Base-by-base conservation (phyloP, 192 early-diverging fungal species). In the Linnemannia hyalina region DNA sequence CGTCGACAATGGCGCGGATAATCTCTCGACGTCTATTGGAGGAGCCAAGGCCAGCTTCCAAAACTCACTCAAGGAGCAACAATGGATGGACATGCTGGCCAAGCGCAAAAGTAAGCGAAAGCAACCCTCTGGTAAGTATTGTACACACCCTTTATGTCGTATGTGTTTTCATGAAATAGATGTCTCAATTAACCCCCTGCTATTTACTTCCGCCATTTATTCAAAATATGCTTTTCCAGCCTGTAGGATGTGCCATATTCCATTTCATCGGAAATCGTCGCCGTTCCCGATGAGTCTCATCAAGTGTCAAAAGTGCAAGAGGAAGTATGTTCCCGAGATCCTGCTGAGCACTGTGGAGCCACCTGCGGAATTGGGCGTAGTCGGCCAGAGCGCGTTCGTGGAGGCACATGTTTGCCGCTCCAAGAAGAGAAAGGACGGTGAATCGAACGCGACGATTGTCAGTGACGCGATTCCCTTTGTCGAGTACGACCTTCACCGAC, bases 401-500 rank as follows among this genome's bases (percentile, higher is more conserved):
- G 95, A 97, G 81, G 96, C 95, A 8, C 93, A 95, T 68, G 95
- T 93, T 18, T 91, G 90, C 52, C 90, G 92, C 0, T 57, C 87
- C 11, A 90, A 92, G 44, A 88, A 88, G 82, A 78, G 84, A 42
- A 89, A 90, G 47, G 90, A 89, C 40, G 95, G 94, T 29, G 95
- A 97, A 63, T 89, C 90, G 15, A 91, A 94, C 68, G 95, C 96
- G 0, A 89, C 85, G 13, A 89, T 92, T 70, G 92, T 96, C 60
- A 94, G 93, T 86, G 96, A 97, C 65, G 92, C 95, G 0, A 91
- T 97, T 57, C 96, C 96, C 2, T 97, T 97, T 75, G 89, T 94
- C 3, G 95, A 97, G 80, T 97, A 96, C 89, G 96, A 97, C 75
- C 80, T 97, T 35, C 95, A 97, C 82, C 90, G 95, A 41, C 96